Base-by-base conservation (phyloP, 1,284 basidiomycete species). In the Ceratobasidium papillatum region DNA sequence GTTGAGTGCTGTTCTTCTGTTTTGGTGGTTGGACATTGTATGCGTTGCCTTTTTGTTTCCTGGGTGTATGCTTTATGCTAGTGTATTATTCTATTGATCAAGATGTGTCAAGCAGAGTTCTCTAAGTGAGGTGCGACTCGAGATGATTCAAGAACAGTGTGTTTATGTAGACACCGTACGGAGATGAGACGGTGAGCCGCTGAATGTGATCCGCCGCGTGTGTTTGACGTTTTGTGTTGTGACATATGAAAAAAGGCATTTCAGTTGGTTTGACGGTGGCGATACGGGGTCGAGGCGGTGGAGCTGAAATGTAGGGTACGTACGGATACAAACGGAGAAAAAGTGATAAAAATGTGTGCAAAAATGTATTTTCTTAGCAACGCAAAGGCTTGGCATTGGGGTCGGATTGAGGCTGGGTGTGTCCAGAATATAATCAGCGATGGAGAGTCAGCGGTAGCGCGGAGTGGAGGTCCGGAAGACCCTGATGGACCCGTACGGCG, bases 401-500 rank as follows among this genome's bases (percentile, higher is more conserved):
- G 45, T 9, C 45, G 8, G 19, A 11, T 47, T 3, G 45, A 47
- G 45, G 8, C 9, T 47, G 45, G 9, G 8, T 7, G 45, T 17
- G 45, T 11, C n/a, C n/a, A n/a, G n/a, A n/a, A n/a, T n/a, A n/a
- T n/a, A n/a, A n/a, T n/a, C n/a, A n/a, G n/a, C n/a, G n/a, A n/a
- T n/a, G n/a, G n/a, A n/a, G n/a, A n/a, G n/a, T n/a, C n/a, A n/a
- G n/a, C n/a, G n/a, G 45, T 5, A 14, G 38, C 7, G 14, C 14
- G 38, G 38, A 14, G 45, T 47, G 45, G 19, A 47, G 45, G 45
- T 7, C 45, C 45, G 45, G 19, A 12, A n/a, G 51, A 30, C 51
- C 51, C 51, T 52, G 51, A 52, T 52, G 51, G 51, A 52, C 51
- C 51, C 51, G 51, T 52, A 22, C 59, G 59, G 59, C 59, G 34